Percentiles rank a stretch among this genome's conserved stretches.
Conservation (phyloP, 805 yeast species). For the Hanseniaspora jakobsenii region DNA sequence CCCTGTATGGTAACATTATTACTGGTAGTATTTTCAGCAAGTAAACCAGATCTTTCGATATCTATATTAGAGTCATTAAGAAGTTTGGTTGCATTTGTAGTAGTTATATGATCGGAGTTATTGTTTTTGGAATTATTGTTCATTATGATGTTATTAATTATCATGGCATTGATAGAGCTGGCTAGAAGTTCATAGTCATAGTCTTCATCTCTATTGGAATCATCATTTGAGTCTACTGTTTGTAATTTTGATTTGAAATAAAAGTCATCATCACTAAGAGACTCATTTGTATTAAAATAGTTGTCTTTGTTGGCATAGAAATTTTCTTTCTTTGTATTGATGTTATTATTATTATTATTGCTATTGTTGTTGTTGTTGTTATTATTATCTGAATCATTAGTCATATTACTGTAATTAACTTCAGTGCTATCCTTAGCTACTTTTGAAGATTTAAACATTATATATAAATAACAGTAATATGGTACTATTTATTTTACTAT, state of each 20-base stretch:
- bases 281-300: slow-evolving; percentile 6
- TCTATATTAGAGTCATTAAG: too few species aligned
- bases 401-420: too few species aligned
- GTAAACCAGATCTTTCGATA: too few species aligned
- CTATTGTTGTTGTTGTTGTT: not conserved
- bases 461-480: too few species aligned
- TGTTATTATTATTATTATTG: slow-evolving; percentile 1
- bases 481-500: too few species aligned
- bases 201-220: slow-evolving; percentile 4
- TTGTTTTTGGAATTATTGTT: slow-evolving; percentile 5
- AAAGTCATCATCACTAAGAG: not conserved
- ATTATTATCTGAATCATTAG: not conserved
- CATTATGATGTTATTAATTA: slow-evolving; percentile 5
- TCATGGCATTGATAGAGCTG: slow-evolving; percentile 11
- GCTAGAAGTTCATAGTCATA: slow-evolving; percentile 14
- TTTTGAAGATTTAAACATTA: not conserved
- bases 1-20: not conserved
- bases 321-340: not conserved
- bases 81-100: not conserved
- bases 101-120: not conserved
- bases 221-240: not conserved
- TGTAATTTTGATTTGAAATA: not conserved
- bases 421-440: too few species aligned
- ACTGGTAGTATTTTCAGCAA: not conserved
- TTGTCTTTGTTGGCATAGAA: slow-evolving; percentile 14